These are phyloP conservation scores for Emericellopsis cladophorae DNA, from an alignment of 2,329 filamentous ascomycete genomes.

Conservation along the genomic window DNA sequence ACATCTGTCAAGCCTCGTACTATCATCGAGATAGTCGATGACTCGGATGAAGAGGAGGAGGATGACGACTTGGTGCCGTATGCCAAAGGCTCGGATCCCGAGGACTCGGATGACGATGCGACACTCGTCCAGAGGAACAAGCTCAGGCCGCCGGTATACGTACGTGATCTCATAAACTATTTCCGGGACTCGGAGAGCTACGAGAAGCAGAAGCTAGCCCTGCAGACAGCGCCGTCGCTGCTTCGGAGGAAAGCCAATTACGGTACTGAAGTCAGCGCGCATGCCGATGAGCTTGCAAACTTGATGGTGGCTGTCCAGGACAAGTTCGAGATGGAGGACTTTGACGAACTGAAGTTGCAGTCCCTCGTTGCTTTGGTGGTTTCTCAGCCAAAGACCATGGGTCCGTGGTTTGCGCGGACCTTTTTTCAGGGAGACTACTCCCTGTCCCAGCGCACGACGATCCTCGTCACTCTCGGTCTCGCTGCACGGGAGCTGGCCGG, in stretches of 20 bases:
- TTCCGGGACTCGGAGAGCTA: constrained; percentile 73
- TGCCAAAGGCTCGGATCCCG: constrained; percentile 73
- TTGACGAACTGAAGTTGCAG: constrained; percentile 63
- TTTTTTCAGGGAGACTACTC: constrained; percentile 93
- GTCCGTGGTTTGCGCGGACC: constrained; percentile 68
- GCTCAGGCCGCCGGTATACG: constrained; percentile 74
- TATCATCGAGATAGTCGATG: constrained; percentile 52
- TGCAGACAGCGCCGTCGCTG: constrained; percentile 63
- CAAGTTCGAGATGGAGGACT: constrained; percentile 69
- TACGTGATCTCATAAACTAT: constrained; percentile 69
- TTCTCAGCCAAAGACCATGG: constrained; percentile 65
- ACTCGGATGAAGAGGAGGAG: constrained; percentile 41
- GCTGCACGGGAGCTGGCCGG: constrained; percentile 77
- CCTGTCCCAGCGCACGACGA: constrained; percentile 65
- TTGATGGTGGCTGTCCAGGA: constrained; percentile 73
- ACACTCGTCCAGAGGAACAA: constrained; percentile 78
- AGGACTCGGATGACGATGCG: constrained; percentile 89
- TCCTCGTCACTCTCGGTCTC: constrained; percentile 73
- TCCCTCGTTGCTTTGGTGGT: constrained; percentile 73
- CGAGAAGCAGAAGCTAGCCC: constrained; percentile 69
- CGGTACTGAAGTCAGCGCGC: constrained; percentile 76
- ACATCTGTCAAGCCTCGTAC: constrained; percentile 22
- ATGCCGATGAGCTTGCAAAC: constrained; percentile 68
- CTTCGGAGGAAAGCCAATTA: constrained; percentile 84
- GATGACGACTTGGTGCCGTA: constrained; percentile 63